A percentile compares a stretch with the other conserved stretches of the same genome.
Conservation (phyloP, 1,284 basidiomycete genomes). For the Ustilago crameri region DNA sequence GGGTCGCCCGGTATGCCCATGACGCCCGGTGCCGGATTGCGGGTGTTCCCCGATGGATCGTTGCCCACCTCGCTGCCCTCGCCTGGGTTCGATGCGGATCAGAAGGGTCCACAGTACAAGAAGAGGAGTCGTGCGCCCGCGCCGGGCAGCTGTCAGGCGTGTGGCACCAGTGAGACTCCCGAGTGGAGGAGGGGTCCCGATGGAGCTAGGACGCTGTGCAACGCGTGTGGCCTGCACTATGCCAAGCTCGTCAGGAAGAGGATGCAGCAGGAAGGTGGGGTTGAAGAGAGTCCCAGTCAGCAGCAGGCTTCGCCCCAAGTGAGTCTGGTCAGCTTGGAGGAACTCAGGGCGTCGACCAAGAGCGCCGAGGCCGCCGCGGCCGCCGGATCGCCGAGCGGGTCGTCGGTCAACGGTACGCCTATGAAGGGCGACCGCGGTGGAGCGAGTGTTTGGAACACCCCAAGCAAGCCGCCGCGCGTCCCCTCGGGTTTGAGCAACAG, state of each 20-base stretch:
- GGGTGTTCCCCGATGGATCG: constrained; percentile 44
- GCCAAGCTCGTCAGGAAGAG: constrained; percentile 60
- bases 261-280: constrained; percentile 49
- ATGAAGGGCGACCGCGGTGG: constrained; percentile 20
- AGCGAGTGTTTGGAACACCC: constrained; percentile 31
- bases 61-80: constrained; percentile 41
- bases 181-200: constrained; percentile 67
- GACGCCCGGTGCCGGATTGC: constrained; percentile 17
- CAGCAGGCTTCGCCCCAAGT: constrained; percentile 24
- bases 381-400: constrained; percentile 16
- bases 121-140: constrained; percentile 66
- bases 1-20: constrained; percentile 15
- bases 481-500: constrained; percentile 19
- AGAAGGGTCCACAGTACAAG: constrained; percentile 60
- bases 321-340: constrained; percentile 53
- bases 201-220: constrained; percentile 66
- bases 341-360: constrained; percentile 58
- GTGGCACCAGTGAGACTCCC: constrained; percentile 61
- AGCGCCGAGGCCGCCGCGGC: constrained; percentile 32
- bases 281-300: constrained; percentile 30
- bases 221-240: constrained; percentile 63
- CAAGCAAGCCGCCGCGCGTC: constrained; percentile 35
- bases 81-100: constrained; percentile 37
- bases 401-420: constrained; percentile 34
- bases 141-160: constrained; percentile 61